These are phyloP conservation scores for Neoboletus subvelutipes DNA, from an alignment of 768 basidiomycete genomes.

Conservation along the genomic window DNA sequence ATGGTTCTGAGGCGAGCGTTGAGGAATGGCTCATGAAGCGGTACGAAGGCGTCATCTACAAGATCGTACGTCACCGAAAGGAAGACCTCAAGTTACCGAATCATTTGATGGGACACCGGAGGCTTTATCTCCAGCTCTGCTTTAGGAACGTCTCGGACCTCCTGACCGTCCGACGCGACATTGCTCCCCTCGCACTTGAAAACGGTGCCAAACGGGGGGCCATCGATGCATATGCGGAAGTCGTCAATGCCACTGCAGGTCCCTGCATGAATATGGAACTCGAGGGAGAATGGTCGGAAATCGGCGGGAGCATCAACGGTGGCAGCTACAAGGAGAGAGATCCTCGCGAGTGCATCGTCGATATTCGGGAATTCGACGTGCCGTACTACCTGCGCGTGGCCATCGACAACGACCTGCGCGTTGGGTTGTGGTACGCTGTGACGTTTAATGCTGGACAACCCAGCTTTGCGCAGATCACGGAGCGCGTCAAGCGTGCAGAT, in stretches of 20 bases:
- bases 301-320: slow-evolving; percentile 39
- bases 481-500: slow-evolving; percentile 96
- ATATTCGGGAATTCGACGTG: slow-evolving; percentile 94
- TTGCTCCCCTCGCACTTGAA: slow-evolving; percentile 84
- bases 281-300: slow-evolving; percentile 61
- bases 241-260: slow-evolving; percentile 75
- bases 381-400: slow-evolving; percentile 98
- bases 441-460: slow-evolving; percentile 82
- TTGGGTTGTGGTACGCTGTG: slow-evolving; percentile 96
- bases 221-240: slow-evolving; percentile 96
- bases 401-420: slow-evolving; percentile 96
- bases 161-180: slow-evolving; percentile 79
- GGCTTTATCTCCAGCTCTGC: slow-evolving; percentile 82
- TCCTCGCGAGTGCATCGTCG: slow-evolving; percentile 90
- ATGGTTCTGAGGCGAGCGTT: slow-evolving; percentile 81
- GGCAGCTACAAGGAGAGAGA: slow-evolving; percentile 59
- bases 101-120: slow-evolving; percentile 92
- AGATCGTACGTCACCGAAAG: slow-evolving; percentile 78
- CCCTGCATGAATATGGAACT: slow-evolving; percentile 67
- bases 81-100: slow-evolving; percentile 96
- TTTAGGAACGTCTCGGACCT: slow-evolving; percentile 96
- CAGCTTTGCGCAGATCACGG: slow-evolving; percentile 62
- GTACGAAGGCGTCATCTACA: slow-evolving; percentile 83
- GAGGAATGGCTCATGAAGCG: slow-evolving; percentile 96
- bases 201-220: slow-evolving; percentile 93